These are phyloP conservation scores for Eremothecium cymbalariae DNA, from an alignment of 1,139 yeast genomes.

Conservation along the genomic window DNA sequence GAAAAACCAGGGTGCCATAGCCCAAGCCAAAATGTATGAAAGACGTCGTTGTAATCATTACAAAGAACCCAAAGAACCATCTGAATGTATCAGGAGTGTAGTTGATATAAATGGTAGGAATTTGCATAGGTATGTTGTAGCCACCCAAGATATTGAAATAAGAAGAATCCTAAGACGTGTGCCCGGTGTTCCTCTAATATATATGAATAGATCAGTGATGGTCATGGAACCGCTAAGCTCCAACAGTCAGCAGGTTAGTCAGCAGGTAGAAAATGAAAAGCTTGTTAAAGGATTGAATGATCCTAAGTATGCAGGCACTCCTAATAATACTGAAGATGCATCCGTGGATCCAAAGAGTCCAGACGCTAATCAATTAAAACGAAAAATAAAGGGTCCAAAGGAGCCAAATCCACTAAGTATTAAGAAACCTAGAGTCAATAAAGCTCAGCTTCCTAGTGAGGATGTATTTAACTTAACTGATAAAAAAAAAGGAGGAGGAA, in stretches of 20 bases:
- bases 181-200: constrained; percentile 86
- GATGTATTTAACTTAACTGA: background rate
- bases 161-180: constrained; percentile 60
- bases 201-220: constrained; percentile 87
- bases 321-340: constrained; percentile 21
- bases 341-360: constrained; percentile 20
- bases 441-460: background rate
- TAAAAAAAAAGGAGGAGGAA: constrained; percentile 21
- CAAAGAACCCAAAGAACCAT: constrained; percentile 55
- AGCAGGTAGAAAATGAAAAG: constrained; percentile 52
- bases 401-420: constrained; percentile 80
- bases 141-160: constrained; percentile 66
- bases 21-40: constrained; percentile 71
- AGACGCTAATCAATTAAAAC: constrained; percentile 11
- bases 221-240: constrained; percentile 88
- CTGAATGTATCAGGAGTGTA: constrained; percentile 67
- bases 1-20: constrained; percentile 66
- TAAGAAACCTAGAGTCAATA: constrained; percentile 42
- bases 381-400: constrained; percentile 59
- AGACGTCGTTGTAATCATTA: constrained; percentile 65
- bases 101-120: constrained; percentile 68
- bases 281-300: constrained; percentile 67
- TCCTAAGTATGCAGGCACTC: constrained; percentile 30
- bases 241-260: constrained; percentile 53
- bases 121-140: constrained; percentile 84